Base-by-base conservation (phyloP, 2,329 filamentous ascomycete species). In the Escovopsis sp. region DNA sequence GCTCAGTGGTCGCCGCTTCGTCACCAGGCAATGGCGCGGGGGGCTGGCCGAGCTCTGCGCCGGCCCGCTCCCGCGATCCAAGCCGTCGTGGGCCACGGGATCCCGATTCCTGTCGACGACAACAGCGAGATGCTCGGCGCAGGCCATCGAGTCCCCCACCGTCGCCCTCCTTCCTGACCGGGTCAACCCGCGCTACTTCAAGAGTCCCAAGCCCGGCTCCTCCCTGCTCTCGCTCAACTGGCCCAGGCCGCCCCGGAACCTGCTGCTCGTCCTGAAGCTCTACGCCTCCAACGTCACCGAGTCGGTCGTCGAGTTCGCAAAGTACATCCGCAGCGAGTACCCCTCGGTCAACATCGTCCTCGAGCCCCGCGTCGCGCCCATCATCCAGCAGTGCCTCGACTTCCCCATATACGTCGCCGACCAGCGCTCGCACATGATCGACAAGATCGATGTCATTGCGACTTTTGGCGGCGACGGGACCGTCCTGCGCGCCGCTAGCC, bases 401-500 rank as follows among this genome's bases (percentile, higher is more conserved):
- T 87, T 87, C 48, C 83, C 87, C 5, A 71, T 93, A 34, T 88
- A 85, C 55, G 70, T 72, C 30, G 62, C 62, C 41, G 68, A 63
- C 41, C 62, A 64, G 33, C 58, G 70, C 1, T 51, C 66, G 29
- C 68, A 66, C 16, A 76, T 91, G 42, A 76, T 85, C 34, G 68
- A 77, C 44, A 94, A 91, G 63, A 81, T 93, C 45, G 91, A 98
- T 55, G 69, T 95, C 44, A 81, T 89, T 16, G 79, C 85, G 35
- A 96, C 91, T 0, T 76, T 98, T 39, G 91, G 91, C 41, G 91
- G 91, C 35, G 91, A 98, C 13, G 60, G 60, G 8, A 62, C 60
- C 4, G 60, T 62, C 8, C 45, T 62, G 11, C 53, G 60, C 16
- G 60, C 60, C 1, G 60, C 60, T 7, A 62, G 60, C 43, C 45